A percentile compares a stretch with the other conserved stretches of the same genome.
Evolutionary conservation across 305 asterid species (phyloP).

Genomic region (Solanum hybrid): DNA sequence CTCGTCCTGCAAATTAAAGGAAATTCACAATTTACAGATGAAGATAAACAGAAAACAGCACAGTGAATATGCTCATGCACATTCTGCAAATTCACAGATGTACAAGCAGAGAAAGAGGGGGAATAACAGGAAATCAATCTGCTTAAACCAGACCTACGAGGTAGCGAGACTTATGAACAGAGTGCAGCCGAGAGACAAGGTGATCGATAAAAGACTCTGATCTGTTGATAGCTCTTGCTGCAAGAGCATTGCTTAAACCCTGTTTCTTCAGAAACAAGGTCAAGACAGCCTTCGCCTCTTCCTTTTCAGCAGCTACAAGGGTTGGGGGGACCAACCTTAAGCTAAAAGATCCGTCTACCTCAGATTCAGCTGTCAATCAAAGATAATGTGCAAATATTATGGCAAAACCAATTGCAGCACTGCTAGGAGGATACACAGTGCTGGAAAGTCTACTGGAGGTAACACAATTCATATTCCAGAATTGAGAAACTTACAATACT

Average conservation of each 20-base stretch:
- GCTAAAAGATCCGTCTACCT: constrained; percentile 61
- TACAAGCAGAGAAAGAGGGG: background rate
- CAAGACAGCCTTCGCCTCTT: constrained; percentile 88
- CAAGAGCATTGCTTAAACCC: constrained; percentile 63
- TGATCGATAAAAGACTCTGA: constrained; percentile 81
- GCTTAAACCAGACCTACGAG: constrained; percentile 71
- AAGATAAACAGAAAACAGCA: background rate
- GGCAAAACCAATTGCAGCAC: background rate
- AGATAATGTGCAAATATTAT: constrained; percentile 1
- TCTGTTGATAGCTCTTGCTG: constrained; percentile 66
- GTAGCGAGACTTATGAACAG: constrained; percentile 83
- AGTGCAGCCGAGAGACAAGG: constrained; percentile 71
- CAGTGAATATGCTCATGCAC: background rate
- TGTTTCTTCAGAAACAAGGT: constrained; percentile 78
- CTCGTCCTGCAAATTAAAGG: constrained; percentile 52
- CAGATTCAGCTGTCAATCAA: constrained; percentile 47
- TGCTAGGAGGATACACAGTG: background rate
- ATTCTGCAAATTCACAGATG: background rate
- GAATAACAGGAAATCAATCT: background rate
- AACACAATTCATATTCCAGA: background rate
- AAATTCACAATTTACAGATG: background rate
- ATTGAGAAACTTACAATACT: constrained; percentile 41
- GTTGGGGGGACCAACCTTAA: constrained; percentile 52
- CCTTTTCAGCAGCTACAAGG: constrained; percentile 87
- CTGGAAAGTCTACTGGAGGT: background rate